Conservation (phyloP, 805 yeast genomes). For the Starmerella apis region DNA sequence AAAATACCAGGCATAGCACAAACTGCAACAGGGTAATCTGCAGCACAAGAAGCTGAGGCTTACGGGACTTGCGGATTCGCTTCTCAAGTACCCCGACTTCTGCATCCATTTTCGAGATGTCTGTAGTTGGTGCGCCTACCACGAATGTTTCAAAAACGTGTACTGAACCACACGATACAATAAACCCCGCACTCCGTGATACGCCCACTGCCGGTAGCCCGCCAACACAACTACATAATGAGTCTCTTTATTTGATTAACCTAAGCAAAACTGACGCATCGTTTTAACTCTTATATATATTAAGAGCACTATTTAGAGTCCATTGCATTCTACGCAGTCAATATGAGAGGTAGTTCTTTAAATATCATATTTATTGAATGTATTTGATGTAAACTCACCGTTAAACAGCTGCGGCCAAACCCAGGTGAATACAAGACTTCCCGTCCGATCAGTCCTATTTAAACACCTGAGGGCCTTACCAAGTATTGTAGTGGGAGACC, state of each 20-base stretch:
- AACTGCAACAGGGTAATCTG: slow-evolving; percentile 22
- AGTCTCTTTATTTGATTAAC: too few relatives aligned
- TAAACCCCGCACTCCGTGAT: background rate
- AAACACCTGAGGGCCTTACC: slow-evolving; percentile 8
- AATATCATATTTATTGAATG: too few relatives aligned
- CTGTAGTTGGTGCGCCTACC: background rate
- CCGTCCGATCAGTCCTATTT: slow-evolving; percentile 8
- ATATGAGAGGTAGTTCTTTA: too few relatives aligned
- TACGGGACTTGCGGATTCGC: slow-evolving; percentile 24
- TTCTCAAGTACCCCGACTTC: slow-evolving; percentile 25
- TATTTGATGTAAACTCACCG: too few relatives aligned
- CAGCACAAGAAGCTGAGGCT: slow-evolving; percentile 18
- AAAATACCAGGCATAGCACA: slow-evolving; percentile 22
- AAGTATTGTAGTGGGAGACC: slow-evolving; percentile 9
- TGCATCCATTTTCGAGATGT: slow-evolving; percentile 14
- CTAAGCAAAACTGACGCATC: too few relatives aligned
- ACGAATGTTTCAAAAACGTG: background rate
- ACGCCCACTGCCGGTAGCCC: too few relatives aligned
- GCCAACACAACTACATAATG: too few relatives aligned
- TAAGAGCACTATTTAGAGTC: too few relatives aligned
- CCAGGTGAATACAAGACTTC: slow-evolving; percentile 7
- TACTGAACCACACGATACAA: background rate
- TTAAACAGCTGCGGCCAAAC: slow-evolving; percentile 8
- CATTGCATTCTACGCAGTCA: too few relatives aligned
- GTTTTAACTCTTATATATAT: too few relatives aligned